Evolutionary conservation across 2,329 filamentous ascomycete genomes (phyloP).

Genomic region (Tolypocladium capitatum): DNA sequence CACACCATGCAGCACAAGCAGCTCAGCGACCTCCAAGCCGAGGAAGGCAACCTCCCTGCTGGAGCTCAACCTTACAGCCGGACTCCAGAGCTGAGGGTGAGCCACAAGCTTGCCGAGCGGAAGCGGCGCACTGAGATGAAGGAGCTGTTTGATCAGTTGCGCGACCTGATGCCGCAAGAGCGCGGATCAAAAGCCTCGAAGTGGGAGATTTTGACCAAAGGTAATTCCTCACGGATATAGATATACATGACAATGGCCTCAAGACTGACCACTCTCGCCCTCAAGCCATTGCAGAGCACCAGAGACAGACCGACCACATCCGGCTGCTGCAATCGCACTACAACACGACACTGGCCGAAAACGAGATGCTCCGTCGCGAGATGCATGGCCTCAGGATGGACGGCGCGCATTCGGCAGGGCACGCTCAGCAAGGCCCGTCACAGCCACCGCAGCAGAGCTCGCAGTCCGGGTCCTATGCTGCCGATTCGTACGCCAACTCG

Average conservation of each 20-base stretch:
- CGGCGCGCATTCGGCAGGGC: conserved; percentile 32
- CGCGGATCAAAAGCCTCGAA: conserved; percentile 77
- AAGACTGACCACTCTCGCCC: not conserved
- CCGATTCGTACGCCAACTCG: conserved; percentile 18
- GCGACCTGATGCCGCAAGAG: conserved; percentile 67
- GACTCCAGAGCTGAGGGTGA: conserved; percentile 69
- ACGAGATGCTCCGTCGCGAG: conserved; percentile 36
- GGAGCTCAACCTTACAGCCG: conserved; percentile 66
- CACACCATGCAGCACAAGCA: conserved; percentile 66
- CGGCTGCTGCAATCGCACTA: conserved; percentile 33
- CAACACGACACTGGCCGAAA: conserved; percentile 27
- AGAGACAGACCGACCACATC: conserved; percentile 37
- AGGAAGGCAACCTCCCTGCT: conserved; percentile 35
- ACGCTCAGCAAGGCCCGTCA: conserved; percentile 20
- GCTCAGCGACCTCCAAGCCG: conserved; percentile 50
- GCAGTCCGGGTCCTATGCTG: conserved; percentile 10
- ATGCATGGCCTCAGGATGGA: conserved; percentile 33
- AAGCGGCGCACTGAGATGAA: conserved; percentile 84
- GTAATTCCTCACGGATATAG: conserved; percentile 36
- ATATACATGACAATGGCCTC: not conserved
- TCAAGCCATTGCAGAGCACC: conserved; percentile 48
- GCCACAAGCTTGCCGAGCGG: conserved; percentile 73
- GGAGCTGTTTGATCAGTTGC: conserved; percentile 67
- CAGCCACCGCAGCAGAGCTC: conserved; percentile 7
- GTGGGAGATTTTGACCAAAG: conserved; percentile 80